A percentile compares a stretch with the other conserved stretches of the same genome.
These are phyloP conservation scores for Smithsoniella earleae DNA, from an alignment of 163 green algal species.

Conservation along the genomic window DNA sequence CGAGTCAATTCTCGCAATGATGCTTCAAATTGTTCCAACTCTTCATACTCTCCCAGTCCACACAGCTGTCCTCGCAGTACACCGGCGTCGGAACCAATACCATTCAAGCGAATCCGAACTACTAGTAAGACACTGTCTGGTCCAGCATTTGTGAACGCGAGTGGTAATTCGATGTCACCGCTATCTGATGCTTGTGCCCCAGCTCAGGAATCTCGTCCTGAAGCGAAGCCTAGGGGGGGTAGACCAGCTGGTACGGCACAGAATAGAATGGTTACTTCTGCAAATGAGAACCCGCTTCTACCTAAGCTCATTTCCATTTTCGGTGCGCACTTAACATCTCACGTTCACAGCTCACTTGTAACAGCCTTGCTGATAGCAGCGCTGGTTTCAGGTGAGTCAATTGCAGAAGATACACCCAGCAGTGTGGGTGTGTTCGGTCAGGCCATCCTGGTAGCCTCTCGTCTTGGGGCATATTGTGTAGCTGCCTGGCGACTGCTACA, in stretches of 20 bases:
- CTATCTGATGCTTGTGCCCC: slow-evolving; percentile 12
- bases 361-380: neutral
- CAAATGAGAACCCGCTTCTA: neutral
- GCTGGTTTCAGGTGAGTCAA: neutral
- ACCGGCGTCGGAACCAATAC: neutral
- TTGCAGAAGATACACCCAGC: neutral
- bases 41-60: slow-evolving; percentile 1
- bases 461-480: slow-evolving; percentile 1
- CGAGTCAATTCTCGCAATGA: neutral
- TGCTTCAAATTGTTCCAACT: slow-evolving; percentile 25
- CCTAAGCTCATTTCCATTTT: slow-evolving; percentile 1
- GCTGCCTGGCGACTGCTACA: slow-evolving; percentile 16
- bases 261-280: neutral
- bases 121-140: neutral
- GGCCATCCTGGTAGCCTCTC: slow-evolving; percentile 1
- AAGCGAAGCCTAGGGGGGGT: neutral
- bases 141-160: neutral
- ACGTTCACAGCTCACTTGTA: neutral
- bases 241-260: neutral
- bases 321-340: neutral
- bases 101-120: slow-evolving; percentile 25
- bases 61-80: too few species aligned
- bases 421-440: slow-evolving; percentile 9
- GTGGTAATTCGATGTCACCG: neutral
- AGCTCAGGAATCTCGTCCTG: neutral